A percentile compares a stretch with the other conserved stretches of the same genome.
phyloP scores from a whole-genome alignment of 1,284 basidiomycete species.

The Ustilago shanxiensis region DNA sequence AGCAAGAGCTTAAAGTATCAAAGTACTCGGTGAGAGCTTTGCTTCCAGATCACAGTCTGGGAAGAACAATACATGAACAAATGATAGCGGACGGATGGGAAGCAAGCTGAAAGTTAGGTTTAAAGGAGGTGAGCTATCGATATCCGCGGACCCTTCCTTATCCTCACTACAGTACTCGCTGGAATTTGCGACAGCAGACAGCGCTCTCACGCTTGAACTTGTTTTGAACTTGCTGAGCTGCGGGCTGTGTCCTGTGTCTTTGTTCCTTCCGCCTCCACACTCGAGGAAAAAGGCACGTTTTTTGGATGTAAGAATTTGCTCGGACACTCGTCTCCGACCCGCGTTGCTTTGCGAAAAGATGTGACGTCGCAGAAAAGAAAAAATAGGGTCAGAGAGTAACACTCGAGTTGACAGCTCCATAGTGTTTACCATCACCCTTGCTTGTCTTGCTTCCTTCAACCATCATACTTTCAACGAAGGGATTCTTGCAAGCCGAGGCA shows the following conservation, averaged over 20 bases:
- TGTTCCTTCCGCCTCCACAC: background rate
- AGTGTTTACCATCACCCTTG: background rate
- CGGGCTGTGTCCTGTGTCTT: background rate
- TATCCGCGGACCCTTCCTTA: conserved; percentile 3
- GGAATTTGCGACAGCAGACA: background rate
- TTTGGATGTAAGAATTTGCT: conserved; percentile 4
- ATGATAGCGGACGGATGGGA: no score
- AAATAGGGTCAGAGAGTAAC: background rate
- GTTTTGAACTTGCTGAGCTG: background rate
- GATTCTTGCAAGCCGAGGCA: no score
- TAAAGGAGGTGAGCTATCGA: background rate
- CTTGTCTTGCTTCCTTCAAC: no score
- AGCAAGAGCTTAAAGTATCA: no score
- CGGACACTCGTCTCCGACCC: conserved; percentile 3
- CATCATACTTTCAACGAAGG: background rate
- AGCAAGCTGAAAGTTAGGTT: no score
- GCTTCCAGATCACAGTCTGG: no score
- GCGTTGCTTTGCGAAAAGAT: background rate
- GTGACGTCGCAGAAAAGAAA: conserved; percentile 12
- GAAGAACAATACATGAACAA: no score
- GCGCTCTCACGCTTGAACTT: background rate
- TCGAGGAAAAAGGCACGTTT: background rate
- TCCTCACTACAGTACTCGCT: background rate
- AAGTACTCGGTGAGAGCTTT: no score
- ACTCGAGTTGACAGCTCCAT: conserved; percentile 1